These are phyloP conservation scores for Colletotrichum sp. DNA, from an alignment of 2,329 filamentous ascomycete species.

Conservation along the genomic window DNA sequence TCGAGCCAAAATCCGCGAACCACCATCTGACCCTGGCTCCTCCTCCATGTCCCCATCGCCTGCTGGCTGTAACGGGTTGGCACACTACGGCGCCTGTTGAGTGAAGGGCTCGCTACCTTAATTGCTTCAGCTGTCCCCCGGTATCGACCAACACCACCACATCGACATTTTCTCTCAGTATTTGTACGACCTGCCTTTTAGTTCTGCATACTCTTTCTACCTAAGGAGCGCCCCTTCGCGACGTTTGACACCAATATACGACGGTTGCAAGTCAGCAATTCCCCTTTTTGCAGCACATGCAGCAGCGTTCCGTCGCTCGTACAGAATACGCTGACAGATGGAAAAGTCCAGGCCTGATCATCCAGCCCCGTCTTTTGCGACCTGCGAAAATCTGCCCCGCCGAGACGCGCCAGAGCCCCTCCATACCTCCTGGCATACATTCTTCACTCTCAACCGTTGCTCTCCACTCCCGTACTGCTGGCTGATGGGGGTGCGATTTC, in stretches of 20 bases:
- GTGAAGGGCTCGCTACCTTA: slow-evolving; percentile 11
- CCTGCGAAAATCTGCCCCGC: slow-evolving; percentile 20
- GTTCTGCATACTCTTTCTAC: not conserved
- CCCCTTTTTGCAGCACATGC: too few relatives aligned
- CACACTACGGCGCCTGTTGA: not conserved
- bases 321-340: not conserved
- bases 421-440: slow-evolving; percentile 16
- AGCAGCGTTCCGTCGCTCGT: not conserved
- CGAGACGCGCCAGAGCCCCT: slow-evolving; percentile 19
- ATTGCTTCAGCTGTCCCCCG: slow-evolving; percentile 11
- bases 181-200: not conserved
- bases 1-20: slow-evolving; percentile 13
- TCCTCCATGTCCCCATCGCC: not conserved
- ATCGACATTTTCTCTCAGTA: not conserved
- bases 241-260: not conserved
- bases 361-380: slow-evolving; percentile 20
- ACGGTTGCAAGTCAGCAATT: not conserved
- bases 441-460: slow-evolving; percentile 5
- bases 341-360: not conserved
- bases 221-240: not conserved
- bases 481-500: slow-evolving; percentile 18
- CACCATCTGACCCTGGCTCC: slow-evolving; percentile 10
- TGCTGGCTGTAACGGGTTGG: not conserved
- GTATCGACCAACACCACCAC: not conserved
- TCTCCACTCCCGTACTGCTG: slow-evolving; percentile 17